Evolutionary conservation across 1,284 basidiomycete species (phyloP), one percentile per base, ranked within the genome.

Genomic region (Ganoderma multipileum): DNA sequence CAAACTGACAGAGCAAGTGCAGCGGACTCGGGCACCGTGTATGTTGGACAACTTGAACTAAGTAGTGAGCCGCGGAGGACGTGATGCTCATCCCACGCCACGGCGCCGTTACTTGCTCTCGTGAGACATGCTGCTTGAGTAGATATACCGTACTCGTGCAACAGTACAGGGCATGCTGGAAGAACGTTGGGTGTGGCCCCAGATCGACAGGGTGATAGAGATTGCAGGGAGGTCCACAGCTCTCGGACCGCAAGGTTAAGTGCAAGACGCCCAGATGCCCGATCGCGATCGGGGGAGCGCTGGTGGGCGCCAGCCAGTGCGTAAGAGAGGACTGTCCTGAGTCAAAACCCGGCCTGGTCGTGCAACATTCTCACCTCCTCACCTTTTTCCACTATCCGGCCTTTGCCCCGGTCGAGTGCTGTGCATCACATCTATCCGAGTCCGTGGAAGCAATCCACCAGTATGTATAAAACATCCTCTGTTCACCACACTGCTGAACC

Each of bases 381-480:
- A 30, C 50, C 59, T 42, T 58, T 44, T 61, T 52, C n/a, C 58
- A n/a, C 23, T 52, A 26, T 55, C 50, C 60, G 63, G 44, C 62
- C 50, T 63, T 59, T 57, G 39, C 18, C 60, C 66, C 54, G 60
- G 28, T 64, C 42, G 28, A 61, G 44, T 55, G 33, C 63, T 30
- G 61, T 65, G 63, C 71, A 67, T 65, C 55, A 61, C 41, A 39
- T 65, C 61, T 38, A 39, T 59, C 23, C 36, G 58, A 60, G 38
- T 41, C 58, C 38, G 52, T 60, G 58, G 36, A 60, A 44, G 44
- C 52, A 41, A 36, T 63, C 33, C 55, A 71, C 41, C 64, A 73
- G 72, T 73, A 71, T 62, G 72, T 73, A 72, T 72, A 73, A 72
- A 71, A 61, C 14, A 54, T 39, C 60, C 33, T 60, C 36, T 65